Base-by-base conservation (phyloP, 768 basidiomycete genomes). In the Tubosaeta sp. region DNA sequence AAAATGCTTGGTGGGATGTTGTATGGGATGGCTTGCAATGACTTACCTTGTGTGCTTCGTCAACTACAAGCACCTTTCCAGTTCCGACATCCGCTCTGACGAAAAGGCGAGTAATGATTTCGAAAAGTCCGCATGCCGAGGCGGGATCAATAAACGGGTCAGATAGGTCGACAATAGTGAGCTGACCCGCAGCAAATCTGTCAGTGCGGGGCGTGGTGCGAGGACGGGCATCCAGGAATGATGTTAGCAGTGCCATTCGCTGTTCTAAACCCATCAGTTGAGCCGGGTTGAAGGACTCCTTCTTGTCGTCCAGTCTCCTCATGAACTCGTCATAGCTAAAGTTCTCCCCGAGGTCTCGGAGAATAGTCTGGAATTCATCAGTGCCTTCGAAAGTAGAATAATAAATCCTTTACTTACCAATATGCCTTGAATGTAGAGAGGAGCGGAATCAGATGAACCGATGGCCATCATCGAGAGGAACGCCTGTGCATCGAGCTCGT, bases 381-480 rank as follows among this genome's bases (percentile, higher is more conserved):
- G 49, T 48, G 18, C 21, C 22, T 40, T 25, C 7, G 45, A 44
- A 55, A 25, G 24, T 9, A 21, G 18, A 22, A 51, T 12, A 22
- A 38, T 29, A 30, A 42, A 44, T 18, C 43, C 27, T 14, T n/a
- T 16, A 60, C 79, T 58, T 57, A 87, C 86, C 55, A 88, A 58
- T 22, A 88, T 66, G 0, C 80, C 76, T 46, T 88, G 86, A 60
- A 88, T 79, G 62, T 88, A 88, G 1, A 88, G 62, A 0, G 86
- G 87, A 0, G 83, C 78, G 0, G 73, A 70, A 1, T 84, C 82
- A 0, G 81, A 79, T 0, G 79, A 78, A 0, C 76, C 80, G 1
- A 87, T 71, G 0, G 84, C 81, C 87, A 88, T 88, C 81, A 88
- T 83, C 0, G 84, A 84, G 29, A 87, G 57, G 51, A 88, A 82